Base-by-base conservation (phyloP, 2,329 filamentous ascomycete species). In the Ceratocystiopsis brevicomis region DNA sequence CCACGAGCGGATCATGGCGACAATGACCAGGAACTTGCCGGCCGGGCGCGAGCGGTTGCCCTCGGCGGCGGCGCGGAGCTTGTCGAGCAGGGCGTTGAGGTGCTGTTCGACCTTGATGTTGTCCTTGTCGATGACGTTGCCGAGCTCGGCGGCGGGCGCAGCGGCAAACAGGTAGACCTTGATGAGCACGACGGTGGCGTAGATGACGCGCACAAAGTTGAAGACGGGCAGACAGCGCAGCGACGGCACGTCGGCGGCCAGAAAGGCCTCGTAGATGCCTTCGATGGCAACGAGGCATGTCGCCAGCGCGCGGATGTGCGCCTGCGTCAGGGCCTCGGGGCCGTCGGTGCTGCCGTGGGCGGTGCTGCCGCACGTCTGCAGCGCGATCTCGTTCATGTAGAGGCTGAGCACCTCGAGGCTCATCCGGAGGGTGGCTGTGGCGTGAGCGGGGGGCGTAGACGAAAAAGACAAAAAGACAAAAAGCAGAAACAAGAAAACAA, bases 301-400 rank as follows among this genome's bases (percentile, higher is more conserved):
- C 0, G 73, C 76, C 9, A 86, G 61, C 9, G 79, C 73, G 51
- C 71, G 71, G 46, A 82, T 73, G 42, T 84, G 76, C 1, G 74
- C 71, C 1, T 71, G 61, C 3, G 70, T 73, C 40, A 68, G 57
- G 32, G 62, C 60, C 42, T 65, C 59, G 18, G 62, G 59, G 33
- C 11, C 11, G 33, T 6, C 33, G 33, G 2, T 13, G 33, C 12
- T 10, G 63, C 59, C 53, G 61, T 65, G 52, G 64, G 63, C 9
- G 64, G 63, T 17, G 48, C 72, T 69, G 42, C 41, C 40, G 15
- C 81, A 76, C 10, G 71, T 65, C 49, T 83, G 76, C 49, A 87
- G 71, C 3, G 73, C 76, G 43, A 82, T 73, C 57, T 87, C 82
- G 55, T 87, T 78, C 63, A 86, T 76, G 54, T 81, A 85, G 3